These are phyloP conservation scores for Tetrapyrgos nigripes DNA, from an alignment of 1,284 basidiomycete species.

Conservation along the genomic window DNA sequence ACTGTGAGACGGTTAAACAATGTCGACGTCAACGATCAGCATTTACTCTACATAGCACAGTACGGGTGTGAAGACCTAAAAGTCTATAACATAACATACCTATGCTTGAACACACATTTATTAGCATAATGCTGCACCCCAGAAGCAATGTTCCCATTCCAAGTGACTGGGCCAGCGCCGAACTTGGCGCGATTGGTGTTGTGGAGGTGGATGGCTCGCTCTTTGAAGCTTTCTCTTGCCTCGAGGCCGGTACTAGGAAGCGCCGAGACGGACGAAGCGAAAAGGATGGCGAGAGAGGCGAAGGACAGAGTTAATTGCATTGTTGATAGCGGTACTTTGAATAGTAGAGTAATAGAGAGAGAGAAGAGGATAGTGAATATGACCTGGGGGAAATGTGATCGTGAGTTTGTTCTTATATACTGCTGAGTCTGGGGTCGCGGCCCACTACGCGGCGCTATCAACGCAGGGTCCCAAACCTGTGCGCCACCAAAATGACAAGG, in stretches of 20 bases:
- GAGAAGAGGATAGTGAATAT: no score
- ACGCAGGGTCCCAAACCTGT: no score
- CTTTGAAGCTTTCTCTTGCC: not conserved
- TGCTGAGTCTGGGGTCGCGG: no score
- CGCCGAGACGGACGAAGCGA: not conserved
- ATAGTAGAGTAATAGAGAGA: no score
- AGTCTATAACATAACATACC: not conserved
- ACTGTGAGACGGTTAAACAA: conserved; percentile 51
- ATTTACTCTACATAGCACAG: not conserved
- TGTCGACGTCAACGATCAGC: no score
- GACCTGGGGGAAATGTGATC: no score
- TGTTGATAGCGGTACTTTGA: no score
- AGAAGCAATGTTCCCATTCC: conserved; percentile 47
- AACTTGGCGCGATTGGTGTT: conserved; percentile 51
- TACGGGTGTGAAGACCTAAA: conserved; percentile 20
- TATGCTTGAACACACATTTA: conserved; percentile 51
- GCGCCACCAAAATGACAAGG: no score
- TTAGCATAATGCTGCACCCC: conserved; percentile 54
- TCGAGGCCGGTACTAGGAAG: not conserved
- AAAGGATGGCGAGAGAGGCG: no score
- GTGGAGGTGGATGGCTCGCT: conserved; percentile 47
- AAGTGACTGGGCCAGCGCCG: conserved; percentile 49
- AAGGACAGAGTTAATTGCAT: no score
- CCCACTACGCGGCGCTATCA: no score
- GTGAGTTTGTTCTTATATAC: no score